These are phyloP conservation scores for Alternaria hordeiaustralica DNA, from an alignment of 2,329 filamentous ascomycete species.

Conservation along the genomic window DNA sequence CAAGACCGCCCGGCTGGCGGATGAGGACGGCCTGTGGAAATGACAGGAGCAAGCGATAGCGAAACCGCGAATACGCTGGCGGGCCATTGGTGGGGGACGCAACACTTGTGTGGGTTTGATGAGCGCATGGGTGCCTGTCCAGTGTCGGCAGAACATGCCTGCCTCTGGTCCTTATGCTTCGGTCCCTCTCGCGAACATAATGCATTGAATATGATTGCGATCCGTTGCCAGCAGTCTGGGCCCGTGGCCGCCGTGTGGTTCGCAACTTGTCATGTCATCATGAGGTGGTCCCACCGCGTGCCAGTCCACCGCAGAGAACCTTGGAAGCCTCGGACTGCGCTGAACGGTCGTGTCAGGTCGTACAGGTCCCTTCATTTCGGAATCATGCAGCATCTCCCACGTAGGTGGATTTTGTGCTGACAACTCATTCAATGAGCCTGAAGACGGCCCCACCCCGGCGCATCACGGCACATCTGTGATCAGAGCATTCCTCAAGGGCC, in stretches of 20 bases:
- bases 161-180: slow-evolving; percentile 18
- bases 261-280: slow-evolving; percentile 25
- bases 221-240: slow-evolving; percentile 19
- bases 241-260: slow-evolving; percentile 20
- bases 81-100: slow-evolving; percentile 33
- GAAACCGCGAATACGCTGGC: slow-evolving; percentile 40
- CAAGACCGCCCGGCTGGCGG: slow-evolving; percentile 38
- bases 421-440: slow-evolving; percentile 48
- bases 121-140: slow-evolving; percentile 39
- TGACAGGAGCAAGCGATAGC: slow-evolving; percentile 40
- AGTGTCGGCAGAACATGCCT: slow-evolving; percentile 38
- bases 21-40: slow-evolving; percentile 34
- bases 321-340: slow-evolving; percentile 19
- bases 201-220: slow-evolving; percentile 22
- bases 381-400: slow-evolving; percentile 47
- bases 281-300: slow-evolving; percentile 23
- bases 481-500: slow-evolving; percentile 31
- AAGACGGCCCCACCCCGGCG: slow-evolving; percentile 37
- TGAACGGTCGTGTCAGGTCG: slow-evolving; percentile 32
- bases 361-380: slow-evolving; percentile 51
- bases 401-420: slow-evolving; percentile 43
- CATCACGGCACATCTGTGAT: slow-evolving; percentile 29
- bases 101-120: slow-evolving; percentile 43
- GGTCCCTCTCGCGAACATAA: slow-evolving; percentile 4
- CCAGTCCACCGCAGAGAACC: slow-evolving; percentile 19